Evolutionary conservation across 2,329 filamentous ascomycete genomes (phyloP).

Genomic region (Botrytis tulipae): DNA sequence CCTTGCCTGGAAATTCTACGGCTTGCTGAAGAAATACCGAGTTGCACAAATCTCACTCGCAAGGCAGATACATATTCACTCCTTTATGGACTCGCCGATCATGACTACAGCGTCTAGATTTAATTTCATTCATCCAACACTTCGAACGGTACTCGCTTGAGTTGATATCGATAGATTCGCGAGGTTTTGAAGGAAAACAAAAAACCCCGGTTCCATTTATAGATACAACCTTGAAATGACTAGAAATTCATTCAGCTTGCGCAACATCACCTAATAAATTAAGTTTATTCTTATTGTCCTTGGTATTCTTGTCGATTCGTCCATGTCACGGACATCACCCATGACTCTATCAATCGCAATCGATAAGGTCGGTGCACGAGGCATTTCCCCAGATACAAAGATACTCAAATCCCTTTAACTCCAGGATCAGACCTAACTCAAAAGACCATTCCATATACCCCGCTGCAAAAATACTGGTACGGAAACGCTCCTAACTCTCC

Average conservation of each 20-base stretch:
- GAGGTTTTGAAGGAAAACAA: not conserved
- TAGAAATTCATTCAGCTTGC: not conserved
- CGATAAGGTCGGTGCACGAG: not conserved
- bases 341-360: constrained; percentile 4
- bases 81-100: not conserved
- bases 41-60: constrained; percentile 7
- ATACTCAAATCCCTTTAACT: constrained; percentile 7
- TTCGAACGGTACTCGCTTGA: not conserved
- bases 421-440: not conserved
- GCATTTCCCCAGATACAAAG: constrained; percentile 3
- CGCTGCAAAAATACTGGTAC: not conserved
- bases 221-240: not conserved
- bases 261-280: not conserved
- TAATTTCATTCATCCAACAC: not conserved
- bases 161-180: not conserved
- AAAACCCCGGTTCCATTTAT: not conserved
- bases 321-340: not conserved
- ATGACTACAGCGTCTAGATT: not conserved
- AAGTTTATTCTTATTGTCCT: not conserved
- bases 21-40: not conserved
- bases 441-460: not conserved
- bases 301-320: not conserved
- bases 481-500: not conserved
- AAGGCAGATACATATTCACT: not conserved
- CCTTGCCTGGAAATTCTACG: not conserved